Conservation (phyloP, 225 moss, liverwort and hornwort species). For the Pleurozium schreberi region DNA sequence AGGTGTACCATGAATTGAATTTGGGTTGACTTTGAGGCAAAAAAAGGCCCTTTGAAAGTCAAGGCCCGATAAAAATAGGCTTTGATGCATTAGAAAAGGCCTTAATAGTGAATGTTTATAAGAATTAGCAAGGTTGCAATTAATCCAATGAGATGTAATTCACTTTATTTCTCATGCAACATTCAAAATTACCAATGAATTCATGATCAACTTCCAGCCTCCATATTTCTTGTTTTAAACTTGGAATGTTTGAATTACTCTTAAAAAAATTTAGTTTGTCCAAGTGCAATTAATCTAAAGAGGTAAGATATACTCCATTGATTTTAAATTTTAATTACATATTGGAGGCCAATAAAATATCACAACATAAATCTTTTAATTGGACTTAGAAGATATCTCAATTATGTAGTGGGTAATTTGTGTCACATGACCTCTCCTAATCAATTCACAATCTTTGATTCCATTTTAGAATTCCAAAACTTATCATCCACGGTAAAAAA, state of each 20-base stretch:
- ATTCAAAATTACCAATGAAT: neutral
- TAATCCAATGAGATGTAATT: neutral
- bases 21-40: neutral
- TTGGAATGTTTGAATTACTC: neutral
- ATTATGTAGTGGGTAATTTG: neutral
- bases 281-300: neutral
- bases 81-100: neutral
- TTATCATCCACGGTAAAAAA: no score
- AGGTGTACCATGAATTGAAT: neutral
- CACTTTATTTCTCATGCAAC: neutral
- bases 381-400: neutral
- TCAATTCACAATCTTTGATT: neutral
- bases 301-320: neutral
- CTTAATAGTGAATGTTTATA: neutral
- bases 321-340: neutral
- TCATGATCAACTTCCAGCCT: neutral
- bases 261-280: neutral
- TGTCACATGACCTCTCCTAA: neutral
- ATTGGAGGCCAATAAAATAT: neutral
- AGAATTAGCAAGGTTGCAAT: neutral
- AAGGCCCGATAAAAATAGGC: neutral
- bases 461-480: no score
- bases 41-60: accelerated
- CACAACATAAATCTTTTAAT: neutral
- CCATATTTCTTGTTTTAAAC: neutral